These are phyloP conservation scores for Rhizopus arrhizus DNA, from an alignment of 371 early-diverging fungal genomes.

Conservation along the genomic window DNA sequence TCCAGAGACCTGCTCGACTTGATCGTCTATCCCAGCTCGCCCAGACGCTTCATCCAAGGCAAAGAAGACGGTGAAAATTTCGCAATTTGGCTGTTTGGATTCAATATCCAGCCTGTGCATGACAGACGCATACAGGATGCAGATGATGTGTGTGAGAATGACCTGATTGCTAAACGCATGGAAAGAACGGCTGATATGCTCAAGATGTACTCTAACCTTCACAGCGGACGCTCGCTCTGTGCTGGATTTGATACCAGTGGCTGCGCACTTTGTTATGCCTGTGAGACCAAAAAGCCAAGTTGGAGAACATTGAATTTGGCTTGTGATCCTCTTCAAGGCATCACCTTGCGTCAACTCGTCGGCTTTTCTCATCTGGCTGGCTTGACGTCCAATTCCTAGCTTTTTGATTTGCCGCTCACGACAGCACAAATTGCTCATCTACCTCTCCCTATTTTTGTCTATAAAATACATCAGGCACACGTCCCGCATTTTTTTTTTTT, in stretches of 20 bases:
- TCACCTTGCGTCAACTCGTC: constrained; percentile 37
- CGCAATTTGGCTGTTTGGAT: constrained; percentile 64
- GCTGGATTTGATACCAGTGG: constrained; percentile 23
- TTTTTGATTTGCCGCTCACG: neutral
- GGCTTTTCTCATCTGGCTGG: constrained; percentile 29
- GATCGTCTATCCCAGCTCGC: constrained; percentile 34
- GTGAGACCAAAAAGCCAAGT: constrained; percentile 50
- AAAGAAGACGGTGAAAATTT: constrained; percentile 56
- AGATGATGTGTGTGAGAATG: constrained; percentile 57
- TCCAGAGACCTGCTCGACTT: constrained; percentile 55
- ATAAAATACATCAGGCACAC: too few species aligned
- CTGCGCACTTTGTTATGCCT: constrained; percentile 65
- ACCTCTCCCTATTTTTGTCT: neutral
- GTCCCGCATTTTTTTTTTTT: neutral
- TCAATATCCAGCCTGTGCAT: constrained; percentile 55
- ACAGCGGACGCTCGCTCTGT: constrained; percentile 36
- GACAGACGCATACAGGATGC: constrained; percentile 59
- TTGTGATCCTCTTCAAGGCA: constrained; percentile 55
- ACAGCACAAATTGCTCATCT: constrained; percentile 10
- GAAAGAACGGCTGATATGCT: constrained; percentile 37
- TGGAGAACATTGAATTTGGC: constrained; percentile 56
- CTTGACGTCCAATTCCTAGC: constrained; percentile 1
- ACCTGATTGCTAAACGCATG: constrained; percentile 62
- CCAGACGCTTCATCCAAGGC: constrained; percentile 52
- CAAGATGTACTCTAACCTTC: constrained; percentile 59